Evolutionary conservation across 2,329 filamentous ascomycete species (phyloP).

Genomic region (Microsporum ferrugineum): DNA sequence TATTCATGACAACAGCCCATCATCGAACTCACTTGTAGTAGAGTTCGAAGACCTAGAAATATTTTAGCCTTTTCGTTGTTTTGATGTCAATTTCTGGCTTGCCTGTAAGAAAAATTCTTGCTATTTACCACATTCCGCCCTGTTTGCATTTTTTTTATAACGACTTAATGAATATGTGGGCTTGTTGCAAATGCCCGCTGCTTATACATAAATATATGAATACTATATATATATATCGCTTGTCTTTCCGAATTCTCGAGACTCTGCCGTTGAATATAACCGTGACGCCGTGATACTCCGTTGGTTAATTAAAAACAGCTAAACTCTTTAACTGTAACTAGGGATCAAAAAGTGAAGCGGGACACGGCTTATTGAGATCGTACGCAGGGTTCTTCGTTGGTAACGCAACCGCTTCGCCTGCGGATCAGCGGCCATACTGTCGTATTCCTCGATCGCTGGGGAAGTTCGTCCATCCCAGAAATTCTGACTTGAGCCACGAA

Average conservation of each 20-base stretch:
- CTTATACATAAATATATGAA: background rate
- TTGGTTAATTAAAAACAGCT: background rate
- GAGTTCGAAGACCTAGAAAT: slow-evolving; percentile 44
- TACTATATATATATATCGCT: background rate
- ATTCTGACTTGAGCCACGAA: background rate
- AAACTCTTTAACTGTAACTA: background rate
- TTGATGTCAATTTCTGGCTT: slow-evolving; percentile 10
- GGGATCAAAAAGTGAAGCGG: background rate
- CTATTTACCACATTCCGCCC: background rate
- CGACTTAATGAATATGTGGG: slow-evolving; percentile 9
- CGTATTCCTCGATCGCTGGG: background rate
- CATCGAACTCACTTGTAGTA: slow-evolving; percentile 33
- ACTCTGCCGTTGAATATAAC: background rate
- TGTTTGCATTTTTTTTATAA: background rate
- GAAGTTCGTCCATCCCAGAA: background rate
- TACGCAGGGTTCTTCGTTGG: background rate
- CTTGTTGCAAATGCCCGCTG: background rate
- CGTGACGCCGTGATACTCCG: background rate
- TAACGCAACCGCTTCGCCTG: background rate
- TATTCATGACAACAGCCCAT: slow-evolving; percentile 16
- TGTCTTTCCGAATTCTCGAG: background rate
- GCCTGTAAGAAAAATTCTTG: background rate
- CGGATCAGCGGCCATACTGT: background rate
- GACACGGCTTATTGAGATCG: background rate
- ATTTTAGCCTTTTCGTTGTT: slow-evolving; percentile 24